These are phyloP conservation scores for Colletotrichum musicola DNA, from an alignment of 2,329 filamentous ascomycete species.

Conservation along the genomic window DNA sequence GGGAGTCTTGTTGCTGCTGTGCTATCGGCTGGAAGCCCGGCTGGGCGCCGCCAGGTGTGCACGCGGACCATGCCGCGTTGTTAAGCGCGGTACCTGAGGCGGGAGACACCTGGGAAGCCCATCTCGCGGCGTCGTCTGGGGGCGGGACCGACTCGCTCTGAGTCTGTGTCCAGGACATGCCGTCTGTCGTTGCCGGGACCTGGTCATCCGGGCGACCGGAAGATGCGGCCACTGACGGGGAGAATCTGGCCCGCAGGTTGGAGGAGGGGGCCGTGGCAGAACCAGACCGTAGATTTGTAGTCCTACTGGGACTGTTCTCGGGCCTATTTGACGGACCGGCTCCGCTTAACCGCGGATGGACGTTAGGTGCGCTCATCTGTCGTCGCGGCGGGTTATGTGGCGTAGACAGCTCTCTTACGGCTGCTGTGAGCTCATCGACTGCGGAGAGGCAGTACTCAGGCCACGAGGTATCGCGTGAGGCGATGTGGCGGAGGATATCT, in stretches of 20 bases:
- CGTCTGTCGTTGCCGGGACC: background rate
- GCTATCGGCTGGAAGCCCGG: background rate
- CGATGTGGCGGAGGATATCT: conserved; percentile 44
- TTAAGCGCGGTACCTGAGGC: background rate
- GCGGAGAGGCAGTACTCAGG: conserved; percentile 50
- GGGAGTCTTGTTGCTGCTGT: conserved; percentile 22
- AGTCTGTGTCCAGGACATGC: conserved; percentile 9
- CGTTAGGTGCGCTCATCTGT: background rate
- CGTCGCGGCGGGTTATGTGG: background rate
- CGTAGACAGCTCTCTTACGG: conserved; percentile 44
- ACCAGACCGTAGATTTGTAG: background rate
- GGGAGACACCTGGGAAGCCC: conserved; percentile 12
- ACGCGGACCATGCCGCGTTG: conserved; percentile 10
- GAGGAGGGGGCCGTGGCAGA: background rate
- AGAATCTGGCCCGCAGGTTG: conserved; percentile 18
- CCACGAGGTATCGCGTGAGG: conserved; percentile 48
- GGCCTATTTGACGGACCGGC: background rate
- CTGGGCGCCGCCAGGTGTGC: conserved; percentile 14
- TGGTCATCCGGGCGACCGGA: conserved; percentile 19
- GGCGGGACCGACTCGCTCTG: background rate
- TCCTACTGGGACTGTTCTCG: background rate
- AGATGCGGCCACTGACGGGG: conserved; percentile 13
- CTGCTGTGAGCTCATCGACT: conserved; percentile 48
- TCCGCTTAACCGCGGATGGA: background rate
- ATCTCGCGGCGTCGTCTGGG: background rate